Conservation (phyloP, 305 asterid species). For the Fraxinus angustifolia region DNA sequence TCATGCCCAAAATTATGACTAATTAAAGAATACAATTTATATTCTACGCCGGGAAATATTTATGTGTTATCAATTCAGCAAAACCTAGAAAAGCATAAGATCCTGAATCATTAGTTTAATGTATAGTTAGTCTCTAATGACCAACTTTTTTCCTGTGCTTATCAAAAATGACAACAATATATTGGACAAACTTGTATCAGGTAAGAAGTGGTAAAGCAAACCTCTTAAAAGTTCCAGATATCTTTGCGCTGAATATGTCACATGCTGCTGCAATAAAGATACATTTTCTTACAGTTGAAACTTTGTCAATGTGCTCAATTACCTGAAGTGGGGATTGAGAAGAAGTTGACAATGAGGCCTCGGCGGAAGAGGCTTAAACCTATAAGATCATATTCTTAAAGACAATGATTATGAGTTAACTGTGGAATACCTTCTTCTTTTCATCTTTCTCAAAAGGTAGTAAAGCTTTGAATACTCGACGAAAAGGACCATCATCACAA, state of each 20-base stretch:
- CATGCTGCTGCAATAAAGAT: conserved; percentile 82
- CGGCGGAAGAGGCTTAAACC: conserved; percentile 21
- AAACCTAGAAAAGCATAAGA: background rate
- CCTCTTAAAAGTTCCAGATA: conserved; percentile 96
- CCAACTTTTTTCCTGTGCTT: conserved; percentile 12
- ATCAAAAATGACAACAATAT: conserved; percentile 13
- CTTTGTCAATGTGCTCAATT: conserved; percentile 80
- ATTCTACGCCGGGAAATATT: background rate
- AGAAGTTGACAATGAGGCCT: conserved; percentile 23
- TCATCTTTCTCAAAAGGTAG: conserved; percentile 84
- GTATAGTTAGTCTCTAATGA: background rate
- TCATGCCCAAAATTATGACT: background rate
- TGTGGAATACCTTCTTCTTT: conserved; percentile 64
- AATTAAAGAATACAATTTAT: background rate
- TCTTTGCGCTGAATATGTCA: conserved; percentile 83
- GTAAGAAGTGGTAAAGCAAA: conserved; percentile 27
- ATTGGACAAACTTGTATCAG: background rate
- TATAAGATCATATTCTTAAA: conserved; percentile 11
- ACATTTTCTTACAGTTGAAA: conserved; percentile 80
- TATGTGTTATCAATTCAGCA: background rate
- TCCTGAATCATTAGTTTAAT: background rate
- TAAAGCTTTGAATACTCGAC: conserved; percentile 79
- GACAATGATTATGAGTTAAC: conserved; percentile 10
- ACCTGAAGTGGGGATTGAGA: conserved; percentile 46
- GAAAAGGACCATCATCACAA: conserved; percentile 72